Conservation (phyloP, 257 asterid species). For the Nicotiana knightiana region DNA sequence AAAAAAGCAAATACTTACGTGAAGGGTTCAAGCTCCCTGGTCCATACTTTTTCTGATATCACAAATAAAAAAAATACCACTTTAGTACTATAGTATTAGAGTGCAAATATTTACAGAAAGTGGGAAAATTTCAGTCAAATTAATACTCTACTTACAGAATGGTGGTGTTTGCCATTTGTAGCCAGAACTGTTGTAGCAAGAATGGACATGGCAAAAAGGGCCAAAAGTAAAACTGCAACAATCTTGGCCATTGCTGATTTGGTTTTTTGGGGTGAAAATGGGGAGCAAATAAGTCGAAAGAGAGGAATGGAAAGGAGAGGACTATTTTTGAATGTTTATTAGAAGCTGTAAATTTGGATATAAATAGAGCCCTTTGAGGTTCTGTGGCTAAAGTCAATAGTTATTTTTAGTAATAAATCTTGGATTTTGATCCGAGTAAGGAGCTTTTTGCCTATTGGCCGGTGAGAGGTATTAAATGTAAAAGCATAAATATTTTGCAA, state of each 20-base stretch:
- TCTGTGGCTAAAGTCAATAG: not conserved
- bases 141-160: conserved; percentile 14
- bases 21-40: conserved; percentile 18
- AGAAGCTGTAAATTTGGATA: conserved; percentile 1
- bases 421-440: not conserved
- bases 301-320: not conserved
- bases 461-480: not conserved
- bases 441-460: not conserved
- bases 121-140: not conserved
- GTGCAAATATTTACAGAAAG: not conserved
- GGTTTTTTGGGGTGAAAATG: not conserved
- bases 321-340: not conserved
- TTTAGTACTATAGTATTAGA: not conserved
- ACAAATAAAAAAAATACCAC: not conserved
- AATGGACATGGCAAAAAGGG: conserved; percentile 32
- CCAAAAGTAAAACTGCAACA: conserved; percentile 25
- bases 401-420: not conserved
- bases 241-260: conserved; percentile 35
- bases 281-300: not conserved
- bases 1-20: conserved; percentile 18
- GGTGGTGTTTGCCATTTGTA: conserved; percentile 19
- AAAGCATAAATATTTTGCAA: not conserved
- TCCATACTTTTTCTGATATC: conserved; percentile 22
- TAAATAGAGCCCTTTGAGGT: conserved; percentile 15
- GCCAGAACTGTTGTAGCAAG: conserved; percentile 25